Conservation (phyloP, 2,329 filamentous ascomycete genomes). For the Elsinoe necatrix region DNA sequence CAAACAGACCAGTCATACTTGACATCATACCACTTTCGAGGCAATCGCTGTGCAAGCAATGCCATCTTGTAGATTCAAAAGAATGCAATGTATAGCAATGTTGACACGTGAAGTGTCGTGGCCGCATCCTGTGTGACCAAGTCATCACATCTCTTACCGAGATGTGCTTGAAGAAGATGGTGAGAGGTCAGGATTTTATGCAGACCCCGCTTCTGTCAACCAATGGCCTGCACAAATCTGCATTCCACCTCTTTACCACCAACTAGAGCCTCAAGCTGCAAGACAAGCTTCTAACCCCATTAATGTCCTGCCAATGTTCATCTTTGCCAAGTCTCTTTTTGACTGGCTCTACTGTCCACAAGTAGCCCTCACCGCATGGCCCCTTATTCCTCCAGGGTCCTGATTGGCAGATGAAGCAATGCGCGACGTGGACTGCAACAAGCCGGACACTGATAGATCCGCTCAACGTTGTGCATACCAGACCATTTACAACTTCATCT, state of each 20-base stretch:
- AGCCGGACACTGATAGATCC: background rate
- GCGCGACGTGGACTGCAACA: background rate
- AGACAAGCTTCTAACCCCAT: background rate
- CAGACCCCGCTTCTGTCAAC: background rate
- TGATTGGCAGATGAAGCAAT: background rate
- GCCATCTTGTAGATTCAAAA: too few species aligned
- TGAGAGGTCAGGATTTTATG: background rate
- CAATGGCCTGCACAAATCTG: background rate
- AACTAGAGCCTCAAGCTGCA: background rate
- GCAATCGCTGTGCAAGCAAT: background rate
- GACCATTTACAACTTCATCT: slow-evolving; percentile 7
- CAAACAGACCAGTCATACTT: background rate
- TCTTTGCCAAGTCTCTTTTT: background rate
- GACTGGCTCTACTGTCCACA: background rate
- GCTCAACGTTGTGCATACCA: slow-evolving; percentile 1
- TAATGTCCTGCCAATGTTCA: background rate
- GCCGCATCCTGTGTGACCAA: background rate
- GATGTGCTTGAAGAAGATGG: background rate
- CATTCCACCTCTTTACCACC: background rate
- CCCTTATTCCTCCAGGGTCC: background rate
- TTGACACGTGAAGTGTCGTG: background rate
- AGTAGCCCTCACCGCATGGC: background rate
- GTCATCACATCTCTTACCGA: background rate
- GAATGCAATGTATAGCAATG: background rate
- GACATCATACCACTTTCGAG: background rate